A percentile compares a stretch with the other conserved stretches of the same genome.
Conservation (phyloP, 2,329 filamentous ascomycete genomes). For the Talaromyces marneffei region DNA sequence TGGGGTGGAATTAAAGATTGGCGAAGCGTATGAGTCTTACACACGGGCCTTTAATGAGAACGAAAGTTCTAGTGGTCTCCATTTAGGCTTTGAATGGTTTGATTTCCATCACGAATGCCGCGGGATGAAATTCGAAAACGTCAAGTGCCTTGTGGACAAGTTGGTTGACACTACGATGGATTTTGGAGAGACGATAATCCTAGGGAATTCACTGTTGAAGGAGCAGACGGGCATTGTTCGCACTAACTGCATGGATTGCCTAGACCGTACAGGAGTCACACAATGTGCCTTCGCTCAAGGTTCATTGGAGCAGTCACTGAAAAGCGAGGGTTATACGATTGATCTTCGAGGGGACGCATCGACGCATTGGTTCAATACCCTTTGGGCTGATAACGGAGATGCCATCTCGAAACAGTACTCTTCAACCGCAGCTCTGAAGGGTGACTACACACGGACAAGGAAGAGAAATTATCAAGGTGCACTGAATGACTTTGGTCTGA, state of each 20-base stretch:
- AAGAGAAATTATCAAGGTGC: conserved; percentile 89
- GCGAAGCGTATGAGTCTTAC: conserved; percentile 67
- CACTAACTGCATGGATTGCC: conserved; percentile 97
- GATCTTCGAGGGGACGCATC: conserved; percentile 68
- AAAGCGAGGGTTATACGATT: conserved; percentile 68
- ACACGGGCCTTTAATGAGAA: conserved; percentile 62
- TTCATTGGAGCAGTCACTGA: conserved; percentile 74
- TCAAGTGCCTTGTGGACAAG: conserved; percentile 68
- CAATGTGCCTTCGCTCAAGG: conserved; percentile 85
- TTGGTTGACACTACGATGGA: conserved; percentile 62
- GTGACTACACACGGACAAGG: conserved; percentile 86
- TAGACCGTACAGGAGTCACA: conserved; percentile 92
- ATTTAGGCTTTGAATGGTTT: conserved; percentile 84
- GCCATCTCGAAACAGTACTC: conserved; percentile 94
- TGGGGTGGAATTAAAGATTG: conserved; percentile 72
- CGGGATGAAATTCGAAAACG: conserved; percentile 97
- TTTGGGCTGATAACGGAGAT: conserved; percentile 98
- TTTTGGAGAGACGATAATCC: conserved; percentile 64
- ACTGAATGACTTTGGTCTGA: conserved; percentile 83
- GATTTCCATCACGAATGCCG: conserved; percentile 90
- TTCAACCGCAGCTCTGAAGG: conserved; percentile 90
- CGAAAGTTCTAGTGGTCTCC: conserved; percentile 45
- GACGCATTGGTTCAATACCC: conserved; percentile 87
- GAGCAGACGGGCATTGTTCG: conserved; percentile 72
- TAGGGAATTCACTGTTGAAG: conserved; percentile 37